Conservation (phyloP, 2,329 filamentous ascomycete species). For the Rasamsonia emersonii region DNA sequence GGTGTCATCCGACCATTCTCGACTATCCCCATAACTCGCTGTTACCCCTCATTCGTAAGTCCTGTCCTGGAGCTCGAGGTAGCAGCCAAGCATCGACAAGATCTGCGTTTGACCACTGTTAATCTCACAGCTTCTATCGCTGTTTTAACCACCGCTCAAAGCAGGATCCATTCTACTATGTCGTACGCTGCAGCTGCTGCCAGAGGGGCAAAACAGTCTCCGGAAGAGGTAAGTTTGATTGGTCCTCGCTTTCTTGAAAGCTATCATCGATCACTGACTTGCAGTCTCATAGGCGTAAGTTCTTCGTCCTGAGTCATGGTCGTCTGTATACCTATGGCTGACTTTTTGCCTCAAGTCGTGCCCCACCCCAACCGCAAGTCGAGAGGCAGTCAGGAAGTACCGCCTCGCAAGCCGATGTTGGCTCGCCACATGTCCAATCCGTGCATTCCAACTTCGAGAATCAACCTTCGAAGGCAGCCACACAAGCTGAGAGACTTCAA, state of each 20-base stretch:
- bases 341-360: slow-evolving; percentile 32
- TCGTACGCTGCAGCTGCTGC: too few species aligned
- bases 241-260: not conserved
- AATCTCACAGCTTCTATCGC: too few species aligned
- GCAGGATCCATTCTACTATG: too few species aligned
- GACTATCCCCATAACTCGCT: too few species aligned
- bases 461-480: slow-evolving; percentile 37
- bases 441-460: slow-evolving; percentile 35
- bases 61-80: too few species aligned
- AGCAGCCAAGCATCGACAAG: too few species aligned
- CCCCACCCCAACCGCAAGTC: slow-evolving; percentile 30
- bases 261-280: too few species aligned
- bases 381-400: slow-evolving; percentile 34
- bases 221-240: slow-evolving; percentile 36
- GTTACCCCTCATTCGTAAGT: too few species aligned
- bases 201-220: slow-evolving; percentile 37
- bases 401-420: slow-evolving; percentile 39
- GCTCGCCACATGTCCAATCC: slow-evolving; percentile 36
- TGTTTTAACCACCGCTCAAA: too few species aligned
- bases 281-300: slow-evolving; percentile 34
- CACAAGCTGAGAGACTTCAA: slow-evolving; percentile 38
- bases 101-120: too few species aligned
- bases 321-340: not conserved
- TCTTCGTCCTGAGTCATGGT: not conserved
- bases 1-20: too few species aligned